Evolutionary conservation across 305 asterid species (phyloP), one percentile per base, ranked within the genome.

Genomic region (Solanum hybrid): DNA sequence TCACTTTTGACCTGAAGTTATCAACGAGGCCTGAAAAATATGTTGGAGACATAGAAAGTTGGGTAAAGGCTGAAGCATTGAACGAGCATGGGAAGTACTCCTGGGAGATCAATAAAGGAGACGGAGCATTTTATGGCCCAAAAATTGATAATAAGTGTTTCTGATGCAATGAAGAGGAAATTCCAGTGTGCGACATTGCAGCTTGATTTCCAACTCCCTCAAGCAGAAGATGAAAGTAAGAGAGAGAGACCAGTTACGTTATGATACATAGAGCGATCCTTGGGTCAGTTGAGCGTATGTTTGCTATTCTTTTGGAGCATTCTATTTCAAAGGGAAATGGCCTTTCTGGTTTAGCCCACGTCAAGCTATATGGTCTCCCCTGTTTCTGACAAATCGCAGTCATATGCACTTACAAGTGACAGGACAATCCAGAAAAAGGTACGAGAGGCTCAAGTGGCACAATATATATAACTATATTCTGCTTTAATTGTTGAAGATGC

Each of bases 61-160:
- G 99, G 99, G 96, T 94, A n/a, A 95, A 90, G 91, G 99, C 99
- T 81, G 98, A 97, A 90, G 99, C 99, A 90, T 92, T 98, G 34
- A 92, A 97, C 89, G 99, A 98, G 94, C 95, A 92, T 93, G 99
- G 98, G 86, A 95, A 94, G 90, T 95, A 37, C 0, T 37, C 97
- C 33, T 97, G 99, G 99, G 95, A 97, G 98, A 95, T 95, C 76
- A 97, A 98, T 89, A 97, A 98, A 93, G 99, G 96, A 73, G 99
- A 98, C 90, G 98, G 99, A 87, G 99, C 99, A 86, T 98, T 98
- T 93, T 98, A 98, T 87, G 99, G 99, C 89, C 99, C 99, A 35
- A 98, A 97, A 93, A 98, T 98, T 90, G 99, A 98, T 92, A 97
- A 37, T 97, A 89, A 95, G 95, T 92, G 99, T 98, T 83, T 94